Conservation (phyloP, 352 stramenopile genomes). For the Globisporangium cylindrosporum region DNA sequence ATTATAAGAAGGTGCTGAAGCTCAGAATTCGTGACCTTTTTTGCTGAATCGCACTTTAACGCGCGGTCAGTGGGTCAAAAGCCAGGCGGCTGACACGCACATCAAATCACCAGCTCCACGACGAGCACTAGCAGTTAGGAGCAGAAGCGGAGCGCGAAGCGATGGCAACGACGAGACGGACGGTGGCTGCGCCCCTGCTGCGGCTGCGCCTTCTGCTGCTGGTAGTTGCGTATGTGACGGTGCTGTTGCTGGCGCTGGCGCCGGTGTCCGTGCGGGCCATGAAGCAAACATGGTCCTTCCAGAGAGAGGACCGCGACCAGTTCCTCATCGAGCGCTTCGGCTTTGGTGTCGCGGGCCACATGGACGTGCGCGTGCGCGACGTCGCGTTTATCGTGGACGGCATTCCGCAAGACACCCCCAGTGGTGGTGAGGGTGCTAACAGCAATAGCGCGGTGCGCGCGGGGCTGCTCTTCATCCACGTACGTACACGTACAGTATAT, state of each 20-base stretch:
- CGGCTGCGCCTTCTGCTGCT: neutral
- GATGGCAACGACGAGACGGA: neutral
- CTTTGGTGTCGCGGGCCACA: slow-evolving; percentile 57
- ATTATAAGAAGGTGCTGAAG: no score
- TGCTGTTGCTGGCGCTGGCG: neutral
- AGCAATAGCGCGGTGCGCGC: slow-evolving; percentile 21
- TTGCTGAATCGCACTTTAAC: no score
- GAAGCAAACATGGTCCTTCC: slow-evolving; percentile 80
- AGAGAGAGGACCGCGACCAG: slow-evolving; percentile 59
- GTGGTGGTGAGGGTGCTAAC: neutral
- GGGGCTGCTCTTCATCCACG: slow-evolving; percentile 66
- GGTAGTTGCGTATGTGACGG: neutral
- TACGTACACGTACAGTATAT: slow-evolving; percentile 18
- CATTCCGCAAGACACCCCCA: neutral
- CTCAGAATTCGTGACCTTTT: no score
- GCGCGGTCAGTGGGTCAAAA: no score
- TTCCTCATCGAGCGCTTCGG: slow-evolving; percentile 92
- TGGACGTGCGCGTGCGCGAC: slow-evolving; percentile 69
- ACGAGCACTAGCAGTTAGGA: no score
- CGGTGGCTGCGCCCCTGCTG: neutral
- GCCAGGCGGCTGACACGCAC: no score
- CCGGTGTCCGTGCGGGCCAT: slow-evolving; percentile 19
- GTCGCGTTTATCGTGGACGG: slow-evolving; percentile 28
- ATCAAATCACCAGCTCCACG: no score
- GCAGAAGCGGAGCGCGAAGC: no score